Conservation (phyloP, 371 early-diverging fungal genomes). For the Blastocladiella emersonii region DNA sequence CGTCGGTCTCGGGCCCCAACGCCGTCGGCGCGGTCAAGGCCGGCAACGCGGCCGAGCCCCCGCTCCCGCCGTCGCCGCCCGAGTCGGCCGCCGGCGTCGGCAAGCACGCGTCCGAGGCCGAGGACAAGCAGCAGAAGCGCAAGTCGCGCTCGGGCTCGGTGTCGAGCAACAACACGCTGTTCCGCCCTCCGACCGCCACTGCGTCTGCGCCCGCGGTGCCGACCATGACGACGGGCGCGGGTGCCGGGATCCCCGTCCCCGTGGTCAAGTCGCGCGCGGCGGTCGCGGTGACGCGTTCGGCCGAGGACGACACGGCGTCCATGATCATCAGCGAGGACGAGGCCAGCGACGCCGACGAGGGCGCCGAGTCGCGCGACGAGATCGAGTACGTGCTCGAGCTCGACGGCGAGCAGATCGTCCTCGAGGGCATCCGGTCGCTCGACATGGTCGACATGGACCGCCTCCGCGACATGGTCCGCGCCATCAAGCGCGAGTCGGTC, state of each 20-base stretch:
- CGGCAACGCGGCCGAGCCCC: neutral
- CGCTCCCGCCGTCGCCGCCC: neutral
- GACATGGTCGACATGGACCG: neutral
- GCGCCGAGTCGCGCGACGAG: neutral
- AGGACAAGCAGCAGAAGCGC: no score
- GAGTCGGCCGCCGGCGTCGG: neutral
- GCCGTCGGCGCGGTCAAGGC: no score
- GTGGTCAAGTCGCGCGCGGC: no score
- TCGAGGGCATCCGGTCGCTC: neutral
- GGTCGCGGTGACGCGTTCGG: neutral
- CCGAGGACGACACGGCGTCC: neutral
- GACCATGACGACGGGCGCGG: neutral
- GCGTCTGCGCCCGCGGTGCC: no score
- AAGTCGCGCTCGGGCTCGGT: neutral
- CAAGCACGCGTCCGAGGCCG: neutral
- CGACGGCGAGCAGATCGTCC: slow-evolving; percentile 2
- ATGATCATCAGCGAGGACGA: neutral
- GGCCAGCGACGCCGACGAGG: neutral
- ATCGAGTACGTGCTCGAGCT: neutral
- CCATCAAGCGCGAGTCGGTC: neutral
- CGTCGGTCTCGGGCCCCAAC: no score
- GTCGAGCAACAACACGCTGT: neutral
- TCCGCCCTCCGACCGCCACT: no score
- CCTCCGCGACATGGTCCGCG: neutral
- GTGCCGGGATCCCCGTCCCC: no score